Percentiles rank a stretch among this genome's conserved stretches.
phyloP scores from a whole-genome alignment of 257 asterid species.

The Ilex aquifolium region DNA sequence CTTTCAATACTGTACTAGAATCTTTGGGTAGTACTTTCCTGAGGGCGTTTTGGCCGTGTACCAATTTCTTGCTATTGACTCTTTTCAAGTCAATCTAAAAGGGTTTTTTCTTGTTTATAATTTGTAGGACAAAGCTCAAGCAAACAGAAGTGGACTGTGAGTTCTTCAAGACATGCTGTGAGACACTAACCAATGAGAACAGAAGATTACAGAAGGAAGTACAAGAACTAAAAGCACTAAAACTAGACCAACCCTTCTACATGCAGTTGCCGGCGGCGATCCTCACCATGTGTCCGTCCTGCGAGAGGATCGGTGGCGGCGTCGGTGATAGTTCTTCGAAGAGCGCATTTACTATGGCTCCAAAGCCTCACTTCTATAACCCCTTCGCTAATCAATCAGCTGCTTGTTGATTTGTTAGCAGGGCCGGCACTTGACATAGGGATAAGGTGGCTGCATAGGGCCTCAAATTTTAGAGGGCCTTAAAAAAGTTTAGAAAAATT shows the following conservation, averaged over 20 bases:
- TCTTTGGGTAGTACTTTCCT: no score
- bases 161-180: conserved; percentile 84
- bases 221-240: conserved; percentile 74
- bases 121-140: conserved; percentile 82
- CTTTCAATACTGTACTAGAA: no score
- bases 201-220: conserved; percentile 83
- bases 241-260: conserved; percentile 71
- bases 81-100: not conserved
- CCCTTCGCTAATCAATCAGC: conserved; percentile 56
- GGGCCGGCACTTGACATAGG: no score
- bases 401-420: conserved; percentile 36
- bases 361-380: conserved; percentile 48
- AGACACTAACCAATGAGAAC: conserved; percentile 79
- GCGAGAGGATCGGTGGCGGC: conserved; percentile 46
- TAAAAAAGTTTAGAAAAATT: no score
- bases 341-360: conserved; percentile 34
- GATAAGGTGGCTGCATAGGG: no score
- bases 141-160: conserved; percentile 97
- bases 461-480: no score
- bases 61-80: no score
- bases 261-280: conserved; percentile 73
- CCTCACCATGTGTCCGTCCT: conserved; percentile 72
- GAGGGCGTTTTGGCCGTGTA: no score
- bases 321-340: conserved; percentile 21
- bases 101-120: not conserved